Evolutionary conservation across 495 filamentous ascomycete species (phyloP), one percentile per base, ranked within the genome.

Genomic region (Alectoria sarmentosa): DNA sequence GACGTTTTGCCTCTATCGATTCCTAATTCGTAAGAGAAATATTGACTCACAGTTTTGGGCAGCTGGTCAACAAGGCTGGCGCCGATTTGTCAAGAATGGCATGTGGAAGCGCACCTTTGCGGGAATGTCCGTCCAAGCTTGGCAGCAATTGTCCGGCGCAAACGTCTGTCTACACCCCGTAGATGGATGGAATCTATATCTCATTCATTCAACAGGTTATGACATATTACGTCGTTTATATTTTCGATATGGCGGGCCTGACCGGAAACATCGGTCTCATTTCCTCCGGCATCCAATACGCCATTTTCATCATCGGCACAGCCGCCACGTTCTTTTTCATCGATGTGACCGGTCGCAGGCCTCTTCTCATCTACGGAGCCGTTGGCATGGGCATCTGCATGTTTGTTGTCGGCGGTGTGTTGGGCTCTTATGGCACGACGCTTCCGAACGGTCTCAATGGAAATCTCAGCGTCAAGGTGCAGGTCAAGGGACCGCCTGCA

Each of bases 71-170:
- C 57, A 70, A 69, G 79, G 85, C 67, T 84, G 81, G 87, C 71
- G 81, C 69, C 74, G 86, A 75, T 86, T 82, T 76, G 58, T 86
- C 74, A 48, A 73, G 15, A 87, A 86, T 39, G 79, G 83, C 65
- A 87, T 91, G 79, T 90, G 87, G 88, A 81, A 83, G 65, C 81
- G 88, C 4, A 90, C 88, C 19, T 69, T 90, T 58, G 86, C 86
- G 21, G 89, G 88, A 58, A 82, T 81, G 73, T 77, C 80, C 36
- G 86, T 89, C 4, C 88, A 92, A 72, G 80, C 83, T 54, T 87
- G 83, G 85, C 82, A 90, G 76, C 89, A 92, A 69, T 66, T 91
- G 30, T 77, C 79, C 10, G 89, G 89, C 8, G 86, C 83, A 1
- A 90, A 89, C 67, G 83, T 86, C 13, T 38, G 37, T 38, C 11